Evolutionary conservation across 768 basidiomycete species (phyloP).

Genomic region (Termitomyces sp.): DNA sequence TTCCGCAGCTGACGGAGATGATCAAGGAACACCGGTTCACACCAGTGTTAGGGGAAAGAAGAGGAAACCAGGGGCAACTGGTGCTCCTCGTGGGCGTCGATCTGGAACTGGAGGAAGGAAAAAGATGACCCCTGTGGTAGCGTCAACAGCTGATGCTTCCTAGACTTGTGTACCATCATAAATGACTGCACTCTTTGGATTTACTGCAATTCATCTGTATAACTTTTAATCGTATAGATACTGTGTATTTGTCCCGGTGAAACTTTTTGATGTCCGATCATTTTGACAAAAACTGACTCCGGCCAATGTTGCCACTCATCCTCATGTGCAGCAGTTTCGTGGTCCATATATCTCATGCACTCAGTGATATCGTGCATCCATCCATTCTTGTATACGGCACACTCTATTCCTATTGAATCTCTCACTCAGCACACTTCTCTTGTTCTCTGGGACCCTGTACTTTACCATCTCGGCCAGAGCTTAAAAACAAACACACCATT

Average conservation of each 20-base stretch:
- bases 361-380: conserved; percentile 6
- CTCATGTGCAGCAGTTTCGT: conserved; percentile 14
- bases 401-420: conserved; percentile 11
- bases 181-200: neutral
- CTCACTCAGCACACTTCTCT: neutral
- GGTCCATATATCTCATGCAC: conserved; percentile 15
- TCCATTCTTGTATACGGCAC: conserved; percentile 5
- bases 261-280: conserved; percentile 10
- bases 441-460: neutral
- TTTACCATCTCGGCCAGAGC: neutral
- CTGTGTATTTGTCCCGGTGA: neutral
- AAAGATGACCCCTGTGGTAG: conserved; percentile 17
- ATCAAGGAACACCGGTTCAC: conserved; percentile 22
- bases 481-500: neutral
- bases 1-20: conserved; percentile 25
- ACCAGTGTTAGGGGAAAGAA: conserved; percentile 35
- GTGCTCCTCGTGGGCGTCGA: conserved; percentile 34
- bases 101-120: conserved; percentile 28
- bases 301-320: conserved; percentile 2
- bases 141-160: neutral
- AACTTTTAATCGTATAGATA: neutral
- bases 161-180: conserved; percentile 1
- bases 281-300: conserved; percentile 9
- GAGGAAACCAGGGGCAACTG: conserved; percentile 30
- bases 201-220: neutral